Percentiles rank a stretch among this genome's conserved stretches.
These are phyloP conservation scores for Lonicera japonica DNA, from an alignment of 129 eudicot genomes.

Conservation along the genomic window DNA sequence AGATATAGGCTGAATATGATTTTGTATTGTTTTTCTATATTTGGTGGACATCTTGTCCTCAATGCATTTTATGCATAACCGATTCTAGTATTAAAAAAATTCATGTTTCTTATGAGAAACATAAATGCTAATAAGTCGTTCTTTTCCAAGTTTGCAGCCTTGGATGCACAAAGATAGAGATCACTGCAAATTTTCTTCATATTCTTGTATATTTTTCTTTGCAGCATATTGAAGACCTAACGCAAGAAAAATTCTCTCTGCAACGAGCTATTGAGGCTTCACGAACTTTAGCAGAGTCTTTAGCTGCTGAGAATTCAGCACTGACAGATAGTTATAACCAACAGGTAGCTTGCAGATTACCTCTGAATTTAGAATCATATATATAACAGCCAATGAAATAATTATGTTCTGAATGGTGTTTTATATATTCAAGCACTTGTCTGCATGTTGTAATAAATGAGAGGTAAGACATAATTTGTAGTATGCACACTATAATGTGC, in stretches of 20 bases:
- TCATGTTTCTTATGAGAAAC: no score
- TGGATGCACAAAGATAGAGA: no score
- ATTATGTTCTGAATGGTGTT: not conserved
- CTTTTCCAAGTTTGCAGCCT: constrained; percentile 7
- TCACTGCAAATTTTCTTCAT: not conserved
- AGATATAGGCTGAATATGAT: constrained; percentile 4
- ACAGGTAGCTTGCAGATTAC: constrained; percentile 45
- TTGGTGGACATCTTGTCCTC: no score
- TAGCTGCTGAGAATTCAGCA: constrained; percentile 89
- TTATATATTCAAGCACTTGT: no score
- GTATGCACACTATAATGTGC: no score
- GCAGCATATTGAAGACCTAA: constrained; percentile 98
- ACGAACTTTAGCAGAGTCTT: constrained; percentile 75
- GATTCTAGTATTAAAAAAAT: no score
- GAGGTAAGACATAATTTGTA: no score
- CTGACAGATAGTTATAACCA: constrained; percentile 90
- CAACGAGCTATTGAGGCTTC: constrained; percentile 99
- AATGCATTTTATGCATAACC: no score
- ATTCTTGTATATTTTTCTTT: constrained; percentile 1
- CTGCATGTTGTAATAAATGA: not conserved
- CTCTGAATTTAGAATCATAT: not conserved
- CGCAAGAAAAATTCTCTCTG: constrained; percentile 95
- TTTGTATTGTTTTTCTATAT: not conserved
- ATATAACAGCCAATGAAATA: not conserved
- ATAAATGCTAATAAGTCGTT: no score